phyloP scores from a whole-genome alignment of 2,329 filamentous ascomycete genomes.

The Xylariaceae sp. region DNA sequence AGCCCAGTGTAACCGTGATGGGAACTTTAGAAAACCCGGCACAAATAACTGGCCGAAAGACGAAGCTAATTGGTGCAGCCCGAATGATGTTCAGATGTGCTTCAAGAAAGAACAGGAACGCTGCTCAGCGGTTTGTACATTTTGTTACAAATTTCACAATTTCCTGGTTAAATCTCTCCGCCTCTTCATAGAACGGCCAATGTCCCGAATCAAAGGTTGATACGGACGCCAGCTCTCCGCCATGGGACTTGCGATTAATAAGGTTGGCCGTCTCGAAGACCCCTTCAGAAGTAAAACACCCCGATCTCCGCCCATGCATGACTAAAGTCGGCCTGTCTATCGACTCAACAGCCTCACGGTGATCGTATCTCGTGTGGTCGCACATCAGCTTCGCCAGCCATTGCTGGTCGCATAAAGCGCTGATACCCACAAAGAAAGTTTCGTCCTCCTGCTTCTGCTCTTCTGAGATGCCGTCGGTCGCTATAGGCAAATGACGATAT shows the following conservation, averaged over 20 bases:
- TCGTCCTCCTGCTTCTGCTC: constrained; percentile 39
- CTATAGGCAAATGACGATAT: constrained; percentile 40
- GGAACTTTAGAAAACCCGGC: no score
- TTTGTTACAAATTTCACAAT: constrained; percentile 40
- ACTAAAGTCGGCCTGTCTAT: constrained; percentile 45
- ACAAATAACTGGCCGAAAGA: no score
- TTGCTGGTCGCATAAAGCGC: constrained; percentile 42
- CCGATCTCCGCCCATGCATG: constrained; percentile 44
- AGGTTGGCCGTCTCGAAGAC: constrained; percentile 45
- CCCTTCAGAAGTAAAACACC: constrained; percentile 48
- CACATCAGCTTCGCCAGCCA: constrained; percentile 48
- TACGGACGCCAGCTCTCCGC: constrained; percentile 34
- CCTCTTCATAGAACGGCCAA: constrained; percentile 50
- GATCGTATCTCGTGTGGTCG: constrained; percentile 50
- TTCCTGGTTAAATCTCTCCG: constrained; percentile 45
- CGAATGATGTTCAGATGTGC: no score
- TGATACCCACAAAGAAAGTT: constrained; percentile 45
- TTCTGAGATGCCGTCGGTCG: constrained; percentile 31
- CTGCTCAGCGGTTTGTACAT: not conserved
- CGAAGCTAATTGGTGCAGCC: no score
- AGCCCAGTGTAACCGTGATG: no score
- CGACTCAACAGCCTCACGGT: constrained; percentile 47
- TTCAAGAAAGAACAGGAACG: no score
- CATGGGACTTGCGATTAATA: constrained; percentile 30
- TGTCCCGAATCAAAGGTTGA: constrained; percentile 46